Evolutionary conservation across 768 basidiomycete species (phyloP).

Genomic region (Amanita jacksonii): DNA sequence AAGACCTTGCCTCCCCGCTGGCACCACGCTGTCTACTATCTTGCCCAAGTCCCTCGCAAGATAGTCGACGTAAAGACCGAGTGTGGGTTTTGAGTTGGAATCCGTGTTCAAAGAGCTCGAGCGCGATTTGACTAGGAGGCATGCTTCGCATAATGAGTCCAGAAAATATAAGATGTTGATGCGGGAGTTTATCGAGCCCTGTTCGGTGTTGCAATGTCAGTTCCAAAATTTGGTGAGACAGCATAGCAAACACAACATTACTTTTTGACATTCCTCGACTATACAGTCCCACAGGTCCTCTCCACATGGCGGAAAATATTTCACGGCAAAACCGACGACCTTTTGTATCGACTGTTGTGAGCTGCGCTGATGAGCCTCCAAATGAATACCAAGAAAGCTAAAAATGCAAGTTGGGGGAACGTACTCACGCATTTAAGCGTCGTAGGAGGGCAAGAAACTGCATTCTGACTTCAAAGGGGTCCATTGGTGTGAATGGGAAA

Average conservation of each 20-base stretch:
- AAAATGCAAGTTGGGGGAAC: neutral
- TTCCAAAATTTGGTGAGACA: neutral
- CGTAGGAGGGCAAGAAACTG: slow-evolving; percentile 57
- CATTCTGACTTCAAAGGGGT: slow-evolving; percentile 67
- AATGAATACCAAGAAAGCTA: slow-evolving; percentile 18
- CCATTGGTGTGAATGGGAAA: slow-evolving; percentile 28
- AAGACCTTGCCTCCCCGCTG: slow-evolving; percentile 77
- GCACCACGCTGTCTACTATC: slow-evolving; percentile 82
- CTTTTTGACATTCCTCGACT: slow-evolving; percentile 86
- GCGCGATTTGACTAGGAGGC: slow-evolving; percentile 56
- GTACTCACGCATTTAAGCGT: slow-evolving; percentile 55
- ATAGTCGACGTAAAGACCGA: slow-evolving; percentile 64
- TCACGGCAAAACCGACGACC: slow-evolving; percentile 77
- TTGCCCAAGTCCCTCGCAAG: slow-evolving; percentile 69
- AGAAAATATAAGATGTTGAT: slow-evolving; percentile 92
- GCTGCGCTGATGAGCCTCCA: slow-evolving; percentile 25
- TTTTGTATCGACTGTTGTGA: slow-evolving; percentile 85
- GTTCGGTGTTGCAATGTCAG: neutral
- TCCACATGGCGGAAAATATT: slow-evolving; percentile 75
- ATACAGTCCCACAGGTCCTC: slow-evolving; percentile 95
- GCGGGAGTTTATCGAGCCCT: slow-evolving; percentile 85
- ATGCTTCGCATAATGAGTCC: slow-evolving; percentile 79
- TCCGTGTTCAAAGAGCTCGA: slow-evolving; percentile 31
- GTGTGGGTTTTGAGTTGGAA: slow-evolving; percentile 17
- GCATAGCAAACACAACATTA: slow-evolving; percentile 17